Percentiles rank a stretch among this genome's conserved stretches.
Conservation (phyloP, 768 basidiomycete genomes). For the Boletus patriciae region DNA sequence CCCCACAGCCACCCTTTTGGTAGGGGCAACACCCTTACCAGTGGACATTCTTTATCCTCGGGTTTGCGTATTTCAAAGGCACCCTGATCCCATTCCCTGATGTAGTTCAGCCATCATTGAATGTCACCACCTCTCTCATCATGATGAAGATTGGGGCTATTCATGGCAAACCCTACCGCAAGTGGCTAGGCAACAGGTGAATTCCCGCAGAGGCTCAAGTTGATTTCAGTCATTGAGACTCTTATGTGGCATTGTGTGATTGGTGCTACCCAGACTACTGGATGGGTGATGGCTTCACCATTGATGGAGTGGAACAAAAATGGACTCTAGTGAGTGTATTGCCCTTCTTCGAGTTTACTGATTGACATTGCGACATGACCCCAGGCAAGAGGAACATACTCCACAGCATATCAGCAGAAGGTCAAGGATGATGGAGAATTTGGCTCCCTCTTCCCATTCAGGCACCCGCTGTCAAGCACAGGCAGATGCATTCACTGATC, state of each 20-base stretch:
- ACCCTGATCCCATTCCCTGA: conserved; percentile 12
- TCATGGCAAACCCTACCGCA: conserved; percentile 26
- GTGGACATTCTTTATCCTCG: conserved; percentile 28
- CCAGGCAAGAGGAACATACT: conserved; percentile 24
- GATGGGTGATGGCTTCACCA: conserved; percentile 26
- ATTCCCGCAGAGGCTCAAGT: conserved; percentile 9
- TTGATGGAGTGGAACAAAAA: conserved; percentile 8
- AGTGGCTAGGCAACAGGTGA: conserved; percentile 27
- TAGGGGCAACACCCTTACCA: conserved; percentile 30
- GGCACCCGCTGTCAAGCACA: conserved; percentile 39
- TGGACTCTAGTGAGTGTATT: conserved; percentile 26
- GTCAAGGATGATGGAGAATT: conserved; percentile 21
- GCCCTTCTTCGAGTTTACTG: not conserved
- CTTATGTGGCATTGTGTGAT: conserved; percentile 29
- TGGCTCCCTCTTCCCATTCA: conserved; percentile 24
- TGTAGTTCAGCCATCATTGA: conserved; percentile 15
- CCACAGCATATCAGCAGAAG: conserved; percentile 22
- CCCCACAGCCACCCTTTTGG: too few relatives aligned
- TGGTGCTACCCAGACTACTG: conserved; percentile 31
- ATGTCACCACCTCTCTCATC: conserved; percentile 7
- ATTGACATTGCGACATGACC: not conserved
- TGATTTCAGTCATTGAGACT: conserved; percentile 19
- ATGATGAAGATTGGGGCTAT: conserved; percentile 27
- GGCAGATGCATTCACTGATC: conserved; percentile 28
- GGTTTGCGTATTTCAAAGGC: conserved; percentile 17